Conservation (phyloP, 306 rosid species). For the Trifolium repens region DNA sequence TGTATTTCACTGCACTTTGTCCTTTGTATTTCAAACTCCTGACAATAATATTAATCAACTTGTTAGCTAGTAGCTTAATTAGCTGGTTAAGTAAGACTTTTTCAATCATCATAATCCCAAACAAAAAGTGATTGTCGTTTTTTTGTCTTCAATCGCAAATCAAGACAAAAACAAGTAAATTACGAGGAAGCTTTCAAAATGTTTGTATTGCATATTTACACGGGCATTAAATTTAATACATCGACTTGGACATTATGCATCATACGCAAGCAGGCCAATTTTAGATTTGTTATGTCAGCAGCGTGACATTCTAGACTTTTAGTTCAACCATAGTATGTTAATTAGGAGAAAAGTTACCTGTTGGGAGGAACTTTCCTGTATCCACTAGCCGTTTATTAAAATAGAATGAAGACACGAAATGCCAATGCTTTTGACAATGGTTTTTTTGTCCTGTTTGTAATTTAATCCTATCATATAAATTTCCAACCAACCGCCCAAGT, state of each 20-base stretch:
- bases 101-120: conserved; percentile 6
- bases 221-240: background rate
- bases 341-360: too few relatives aligned
- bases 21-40: conserved; percentile 64
- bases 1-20: conserved; percentile 62
- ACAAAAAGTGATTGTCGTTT: conserved; percentile 30
- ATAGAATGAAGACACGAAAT: background rate
- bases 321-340: background rate
- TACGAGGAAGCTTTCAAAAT: background rate
- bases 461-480: conserved; percentile 11
- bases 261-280: conserved; percentile 18
- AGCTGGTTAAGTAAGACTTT: conserved; percentile 11
- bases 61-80: too few relatives aligned
- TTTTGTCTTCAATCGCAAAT: conserved; percentile 8
- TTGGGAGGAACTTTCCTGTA: conserved; percentile 36
- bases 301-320: conserved; percentile 4
- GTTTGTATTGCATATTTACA: background rate
- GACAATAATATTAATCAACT: background rate
- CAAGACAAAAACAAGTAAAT: conserved; percentile 23
- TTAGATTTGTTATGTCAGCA: background rate
- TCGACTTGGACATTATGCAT: conserved; percentile 28
- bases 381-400: conserved; percentile 1
- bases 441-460: conserved; percentile 4
- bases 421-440: conserved; percentile 16
- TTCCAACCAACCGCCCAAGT: conserved; percentile 23